Percentiles rank a stretch among this genome's conserved stretches.
Evolutionary conservation across 257 asterid species (phyloP).

Genomic region (Ophiorrhiza pumila): DNA sequence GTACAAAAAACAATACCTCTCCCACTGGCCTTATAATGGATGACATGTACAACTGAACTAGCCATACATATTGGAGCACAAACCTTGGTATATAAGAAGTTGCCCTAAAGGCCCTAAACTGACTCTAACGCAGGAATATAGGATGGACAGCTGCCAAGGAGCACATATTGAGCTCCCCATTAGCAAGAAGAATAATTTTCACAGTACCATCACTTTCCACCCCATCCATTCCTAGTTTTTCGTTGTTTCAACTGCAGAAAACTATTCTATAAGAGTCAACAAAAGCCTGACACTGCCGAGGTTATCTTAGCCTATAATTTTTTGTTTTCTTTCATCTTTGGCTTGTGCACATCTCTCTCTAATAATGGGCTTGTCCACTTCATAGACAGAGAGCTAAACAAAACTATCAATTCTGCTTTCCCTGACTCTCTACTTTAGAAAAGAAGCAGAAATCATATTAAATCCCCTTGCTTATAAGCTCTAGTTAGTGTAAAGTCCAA

Average conservation of each 20-base stretch:
- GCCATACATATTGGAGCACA: neutral
- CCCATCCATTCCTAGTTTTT: neutral
- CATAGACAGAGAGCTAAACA: neutral
- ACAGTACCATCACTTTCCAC: neutral
- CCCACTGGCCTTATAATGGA: neutral
- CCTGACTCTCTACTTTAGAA: neutral
- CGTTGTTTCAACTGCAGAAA: neutral
- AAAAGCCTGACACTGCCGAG: neutral
- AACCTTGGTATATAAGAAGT: neutral
- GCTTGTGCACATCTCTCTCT: neutral
- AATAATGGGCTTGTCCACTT: neutral
- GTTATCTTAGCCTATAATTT: neutral
- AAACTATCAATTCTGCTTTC: neutral
- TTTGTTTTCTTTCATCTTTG: neutral
- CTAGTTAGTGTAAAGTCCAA: neutral
- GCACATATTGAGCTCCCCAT: neutral
- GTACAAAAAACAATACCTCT: neutral
- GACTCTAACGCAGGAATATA: too few species aligned
- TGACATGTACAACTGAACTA: neutral
- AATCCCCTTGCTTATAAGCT: neutral
- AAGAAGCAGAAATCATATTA: neutral
- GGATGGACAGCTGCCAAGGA: neutral
- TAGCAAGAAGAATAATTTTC: neutral
- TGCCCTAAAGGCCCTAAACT: neutral
- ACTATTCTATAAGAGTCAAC: neutral